Evolutionary conservation across 208 protist species (phyloP), one percentile per base, ranked within the genome.

Genomic region (Leishmania guyanensis): DNA sequence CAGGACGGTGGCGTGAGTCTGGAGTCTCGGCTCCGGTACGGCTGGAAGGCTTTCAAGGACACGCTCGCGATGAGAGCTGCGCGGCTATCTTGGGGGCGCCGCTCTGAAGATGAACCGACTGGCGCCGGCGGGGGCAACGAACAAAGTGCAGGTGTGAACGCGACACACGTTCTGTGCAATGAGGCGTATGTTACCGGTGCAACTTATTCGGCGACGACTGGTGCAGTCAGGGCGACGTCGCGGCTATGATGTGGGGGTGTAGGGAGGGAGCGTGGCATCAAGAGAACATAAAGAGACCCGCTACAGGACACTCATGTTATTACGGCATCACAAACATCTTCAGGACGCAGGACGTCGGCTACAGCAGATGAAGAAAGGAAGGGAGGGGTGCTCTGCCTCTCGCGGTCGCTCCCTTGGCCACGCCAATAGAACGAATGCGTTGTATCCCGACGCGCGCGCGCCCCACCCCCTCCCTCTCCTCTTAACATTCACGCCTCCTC

Each of bases 21-120:
- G 22, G 82, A 86, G 75, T 86, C 82, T 36, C 77, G 66, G 39
- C 73, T 86, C 56, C 54, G 82, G 36, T 69, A 48, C 60, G 78
- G 82, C n/a, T 46, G 76, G 72, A 72, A 82, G 39, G 48, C 33
- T 5, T 54, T 39, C 26, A 39, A 8, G 2, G 14, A 33, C 17
- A 20, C 66, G 36, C 48, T 86, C 29, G 17, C 68, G 48, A 76
- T 77, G 33, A 51, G 77, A 9, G 43, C 74, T 29, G 62, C 77
- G 6, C 75, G 78, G 14, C 77, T 82, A 53, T 54, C 66, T 0
- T 65, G 82, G 3, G 14, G 20, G 8, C 64, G 51, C 39, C 64
- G 73, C 65, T 56, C 39, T 14, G 78, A 76, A 1, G 78, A 76
- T 0, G 72, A 79, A 10, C 43, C 64, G 29, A 62, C 29, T 3